Percentiles rank a stretch among this genome's conserved stretches.
Conservation (phyloP, 73 alveolate species). For the Paramecium bursaria region DNA sequence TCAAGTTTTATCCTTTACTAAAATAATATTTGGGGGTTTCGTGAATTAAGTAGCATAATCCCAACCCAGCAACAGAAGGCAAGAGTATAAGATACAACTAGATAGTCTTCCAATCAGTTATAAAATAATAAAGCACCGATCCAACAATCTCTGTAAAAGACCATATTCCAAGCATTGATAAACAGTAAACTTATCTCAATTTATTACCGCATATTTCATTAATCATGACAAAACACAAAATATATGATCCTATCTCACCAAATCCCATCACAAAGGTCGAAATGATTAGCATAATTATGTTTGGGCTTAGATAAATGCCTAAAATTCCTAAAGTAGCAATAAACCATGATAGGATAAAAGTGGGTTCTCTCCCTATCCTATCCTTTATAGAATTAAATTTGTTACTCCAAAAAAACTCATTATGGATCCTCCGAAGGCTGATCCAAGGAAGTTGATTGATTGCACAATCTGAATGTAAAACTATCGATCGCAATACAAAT, state of each 20-base stretch:
- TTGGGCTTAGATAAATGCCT: slow-evolving; percentile 33
- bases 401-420: slow-evolving; percentile 1
- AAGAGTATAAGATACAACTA: neutral
- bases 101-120: slow-evolving; percentile 42
- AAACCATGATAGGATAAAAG: neutral
- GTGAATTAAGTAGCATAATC: neutral
- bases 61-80: neutral
- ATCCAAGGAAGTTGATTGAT: slow-evolving; percentile 27
- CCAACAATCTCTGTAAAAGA: slow-evolving; percentile 17
- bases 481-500: slow-evolving; percentile 22
- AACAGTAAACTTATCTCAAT: neutral
- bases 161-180: neutral
- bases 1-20: neutral
- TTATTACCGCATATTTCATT: slow-evolving; percentile 46
- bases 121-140: slow-evolving; percentile 2
- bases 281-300: neutral
- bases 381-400: neutral
- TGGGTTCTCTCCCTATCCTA: slow-evolving; percentile 4
- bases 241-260: neutral
- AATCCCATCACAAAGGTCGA: slow-evolving; percentile 31
- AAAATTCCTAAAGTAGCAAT: neutral
- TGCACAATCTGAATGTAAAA: neutral
- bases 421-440: slow-evolving; percentile 14
- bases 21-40: neutral
- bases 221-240: slow-evolving; percentile 16